Conservation (phyloP, 2,329 filamentous ascomycete genomes). For the Apiospora aurea region DNA sequence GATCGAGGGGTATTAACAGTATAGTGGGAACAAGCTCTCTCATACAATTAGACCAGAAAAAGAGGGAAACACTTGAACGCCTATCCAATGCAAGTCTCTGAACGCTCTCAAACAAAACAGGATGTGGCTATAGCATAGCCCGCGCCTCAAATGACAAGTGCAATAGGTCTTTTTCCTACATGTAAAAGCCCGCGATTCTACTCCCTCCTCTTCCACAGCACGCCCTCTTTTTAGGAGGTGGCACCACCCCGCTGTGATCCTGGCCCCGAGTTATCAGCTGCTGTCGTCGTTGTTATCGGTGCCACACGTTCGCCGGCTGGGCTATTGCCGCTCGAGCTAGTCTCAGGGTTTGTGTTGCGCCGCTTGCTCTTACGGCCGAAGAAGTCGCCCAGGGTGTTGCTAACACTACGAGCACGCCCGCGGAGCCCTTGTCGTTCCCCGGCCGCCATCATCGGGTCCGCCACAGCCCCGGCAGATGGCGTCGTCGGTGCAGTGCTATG, state of each 20-base stretch:
- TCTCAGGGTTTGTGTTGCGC: slow-evolving; percentile 38
- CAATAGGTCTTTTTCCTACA: background rate
- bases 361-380: slow-evolving; percentile 42
- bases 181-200: background rate
- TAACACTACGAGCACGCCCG: slow-evolving; percentile 48
- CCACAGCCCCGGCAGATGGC: slow-evolving; percentile 30
- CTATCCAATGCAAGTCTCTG: slow-evolving; percentile 40
- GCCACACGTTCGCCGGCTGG: background rate
- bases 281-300: background rate
- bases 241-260: background rate
- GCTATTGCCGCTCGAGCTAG: slow-evolving; percentile 25
- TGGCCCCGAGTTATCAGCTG: background rate
- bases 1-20: slow-evolving; percentile 15
- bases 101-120: slow-evolving; percentile 11
- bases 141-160: slow-evolving; percentile 7
- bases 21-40: slow-evolving; percentile 9
- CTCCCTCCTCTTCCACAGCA: background rate
- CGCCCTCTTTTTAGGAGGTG: background rate
- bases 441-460: slow-evolving; percentile 29
- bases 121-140: background rate
- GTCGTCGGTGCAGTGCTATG: slow-evolving; percentile 6
- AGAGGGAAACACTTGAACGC: slow-evolving; percentile 36
- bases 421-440: slow-evolving; percentile 36
- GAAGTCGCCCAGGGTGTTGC: slow-evolving; percentile 47
- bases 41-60: background rate